Percentiles rank a stretch among this genome's conserved stretches.
Conservation (phyloP, 2,329 filamentous ascomycete species). For the Samsoniella hepiali region DNA sequence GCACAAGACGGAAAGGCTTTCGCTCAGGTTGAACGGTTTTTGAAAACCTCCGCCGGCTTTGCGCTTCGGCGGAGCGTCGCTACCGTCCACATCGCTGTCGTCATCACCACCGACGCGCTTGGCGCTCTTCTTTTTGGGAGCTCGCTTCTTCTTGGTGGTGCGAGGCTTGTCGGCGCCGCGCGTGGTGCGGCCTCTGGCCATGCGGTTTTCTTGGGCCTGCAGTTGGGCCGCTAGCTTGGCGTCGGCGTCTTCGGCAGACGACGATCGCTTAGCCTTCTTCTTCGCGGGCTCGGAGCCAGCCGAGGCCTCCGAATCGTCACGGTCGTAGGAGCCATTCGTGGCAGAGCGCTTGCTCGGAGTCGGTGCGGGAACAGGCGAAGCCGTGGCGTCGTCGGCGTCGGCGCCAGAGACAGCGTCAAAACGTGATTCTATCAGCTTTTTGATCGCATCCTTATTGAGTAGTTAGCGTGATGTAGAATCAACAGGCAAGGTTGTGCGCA, state of each 20-base stretch:
- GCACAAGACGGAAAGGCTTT: constrained; percentile 64
- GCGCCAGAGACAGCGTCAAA: constrained; percentile 65
- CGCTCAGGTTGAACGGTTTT: constrained; percentile 75
- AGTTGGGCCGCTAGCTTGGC: constrained; percentile 82
- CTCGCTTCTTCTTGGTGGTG: constrained; percentile 62
- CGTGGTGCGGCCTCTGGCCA: constrained; percentile 65
- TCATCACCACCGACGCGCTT: constrained; percentile 75
- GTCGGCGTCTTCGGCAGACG: constrained; percentile 67
- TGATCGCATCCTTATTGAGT: constrained; percentile 59
- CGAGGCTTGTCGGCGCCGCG: constrained; percentile 63
- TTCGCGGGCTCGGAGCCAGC: constrained; percentile 44
- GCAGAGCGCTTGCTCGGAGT: constrained; percentile 34
- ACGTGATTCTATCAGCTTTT: constrained; percentile 67
- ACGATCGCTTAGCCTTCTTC: constrained; percentile 67
- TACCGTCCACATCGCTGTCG: constrained; percentile 71
- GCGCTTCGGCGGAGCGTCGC: constrained; percentile 61
- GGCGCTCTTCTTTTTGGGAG: constrained; percentile 67
- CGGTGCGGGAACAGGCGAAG: constrained; percentile 31
- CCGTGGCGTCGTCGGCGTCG: constrained; percentile 46
- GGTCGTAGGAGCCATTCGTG: constrained; percentile 33
- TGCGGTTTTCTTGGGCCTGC: constrained; percentile 86
- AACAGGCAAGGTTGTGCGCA: constrained; percentile 2
- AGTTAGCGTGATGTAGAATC: neutral
- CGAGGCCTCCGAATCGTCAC: constrained; percentile 47
- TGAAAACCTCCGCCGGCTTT: constrained; percentile 93